These are phyloP conservation scores for Craterostigma plantagineum DNA, from an alignment of 257 asterid species.

Conservation along the genomic window DNA sequence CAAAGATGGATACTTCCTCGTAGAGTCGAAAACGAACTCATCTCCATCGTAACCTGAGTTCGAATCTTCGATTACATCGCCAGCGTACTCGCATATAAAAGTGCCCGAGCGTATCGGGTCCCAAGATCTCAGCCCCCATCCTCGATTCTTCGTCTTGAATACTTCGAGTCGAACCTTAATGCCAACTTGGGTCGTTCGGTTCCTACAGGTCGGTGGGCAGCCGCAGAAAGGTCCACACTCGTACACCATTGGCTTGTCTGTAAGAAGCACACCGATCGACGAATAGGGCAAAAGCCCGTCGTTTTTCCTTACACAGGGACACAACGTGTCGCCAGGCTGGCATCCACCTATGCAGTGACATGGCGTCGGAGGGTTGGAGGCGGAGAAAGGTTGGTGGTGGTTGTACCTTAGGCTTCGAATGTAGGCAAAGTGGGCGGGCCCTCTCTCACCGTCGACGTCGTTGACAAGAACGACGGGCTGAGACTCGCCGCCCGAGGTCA, in stretches of 20 bases:
- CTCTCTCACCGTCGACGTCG: constrained; percentile 76
- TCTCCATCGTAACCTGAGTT: constrained; percentile 28
- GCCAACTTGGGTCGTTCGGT: constrained; percentile 60
- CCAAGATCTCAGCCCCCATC: constrained; percentile 99
- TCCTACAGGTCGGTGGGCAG: constrained; percentile 65
- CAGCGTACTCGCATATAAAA: constrained; percentile 77
- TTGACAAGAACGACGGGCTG: constrained; percentile 70
- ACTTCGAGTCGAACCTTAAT: constrained; percentile 56
- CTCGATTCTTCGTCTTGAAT: constrained; percentile 62
- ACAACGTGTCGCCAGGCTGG: constrained; percentile 46
- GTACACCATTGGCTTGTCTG: constrained; percentile 25
- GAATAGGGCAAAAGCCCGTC: constrained; percentile 54
- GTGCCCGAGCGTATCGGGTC: constrained; percentile 78
- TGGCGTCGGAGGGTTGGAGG: constrained; percentile 27
- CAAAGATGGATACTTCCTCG: constrained; percentile 42
- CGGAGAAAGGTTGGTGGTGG: constrained; percentile 30
- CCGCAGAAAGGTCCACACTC: constrained; percentile 69
- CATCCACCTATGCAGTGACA: constrained; percentile 76
- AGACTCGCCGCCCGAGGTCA: constrained; percentile 63
- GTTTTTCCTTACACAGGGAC: constrained; percentile 46
- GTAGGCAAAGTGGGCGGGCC: constrained; percentile 82
- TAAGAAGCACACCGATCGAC: constrained; percentile 45
- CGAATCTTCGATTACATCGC: constrained; percentile 33
- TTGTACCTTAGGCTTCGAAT: constrained; percentile 37
- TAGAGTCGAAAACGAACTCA: constrained; percentile 52